Evolutionary conservation across 2,329 filamentous ascomycete genomes (phyloP), one percentile per base, ranked within the genome.

Genomic region (Colletotrichum tofieldiae): DNA sequence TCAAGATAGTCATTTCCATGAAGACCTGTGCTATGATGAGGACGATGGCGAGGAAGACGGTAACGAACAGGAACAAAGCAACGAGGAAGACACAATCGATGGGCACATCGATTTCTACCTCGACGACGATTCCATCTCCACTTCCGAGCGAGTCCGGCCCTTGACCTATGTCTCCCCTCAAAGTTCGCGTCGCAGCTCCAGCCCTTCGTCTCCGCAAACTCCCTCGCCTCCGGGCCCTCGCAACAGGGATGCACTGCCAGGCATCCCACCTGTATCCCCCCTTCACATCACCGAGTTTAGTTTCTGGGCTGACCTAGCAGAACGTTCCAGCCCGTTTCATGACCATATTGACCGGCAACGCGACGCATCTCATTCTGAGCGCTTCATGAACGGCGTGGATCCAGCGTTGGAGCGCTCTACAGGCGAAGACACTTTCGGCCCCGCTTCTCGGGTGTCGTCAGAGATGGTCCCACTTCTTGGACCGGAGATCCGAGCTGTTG

Each of bases 31-130:
- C 23, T 26, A 11, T 26, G 11, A 9, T 26, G 47, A 51, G n/a
- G 47, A 26, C 12, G 1, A 51, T 11, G 26, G n/a, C 9, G 23
- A 32, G 29, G 3, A 32, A 4, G 29, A 39, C 20, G 32, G 32
- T 12, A 35, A 37, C 11, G 32, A 39, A n/a, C 56, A 43, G 29
- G 41, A 5, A 37, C 26, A 29, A 20, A 16, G 39, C 7, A 8
- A 20, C 26, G 18, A 26, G 11, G 35, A 39, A 16, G 54, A 32
- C 20, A 35, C 29, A n/a, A 41, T 26, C 3, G 68, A 71, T 3
- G 68, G 41, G 41, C 49, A 49, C 5, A 12, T 71, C 1, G 9
- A 56, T 7, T 41, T 67, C 1, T 66, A 61, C n/a, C 49, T 67
- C 16, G 43, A 61, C 35, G 66, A 59, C 35, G 52, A 58, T n/a